These are phyloP conservation scores for Pseudoturritis turrita DNA, from an alignment of 345 rosid species.

Conservation along the genomic window DNA sequence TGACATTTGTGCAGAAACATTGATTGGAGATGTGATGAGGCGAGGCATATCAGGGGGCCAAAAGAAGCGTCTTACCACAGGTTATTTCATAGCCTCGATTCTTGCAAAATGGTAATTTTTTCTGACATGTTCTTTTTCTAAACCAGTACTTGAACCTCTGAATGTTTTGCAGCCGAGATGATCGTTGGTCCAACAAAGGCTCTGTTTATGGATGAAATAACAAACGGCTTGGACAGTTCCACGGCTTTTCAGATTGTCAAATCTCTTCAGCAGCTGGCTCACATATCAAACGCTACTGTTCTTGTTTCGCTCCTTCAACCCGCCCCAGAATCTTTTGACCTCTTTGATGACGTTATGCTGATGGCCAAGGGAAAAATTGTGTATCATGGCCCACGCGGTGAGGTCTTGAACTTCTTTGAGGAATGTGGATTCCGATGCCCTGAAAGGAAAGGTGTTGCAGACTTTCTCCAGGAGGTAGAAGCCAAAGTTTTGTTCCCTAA, in stretches of 20 bases:
- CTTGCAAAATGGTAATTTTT: background rate
- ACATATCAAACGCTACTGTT: constrained; percentile 55
- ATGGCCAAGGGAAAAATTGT: constrained; percentile 69
- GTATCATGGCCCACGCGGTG: constrained; percentile 70
- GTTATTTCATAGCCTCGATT: constrained; percentile 25
- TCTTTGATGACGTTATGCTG: constrained; percentile 72
- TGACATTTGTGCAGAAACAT: constrained; percentile 62
- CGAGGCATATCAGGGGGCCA: constrained; percentile 89
- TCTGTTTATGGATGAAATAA: constrained; percentile 66
- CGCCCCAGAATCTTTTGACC: constrained; percentile 70
- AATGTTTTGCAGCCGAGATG: constrained; percentile 53
- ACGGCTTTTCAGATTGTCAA: constrained; percentile 78
- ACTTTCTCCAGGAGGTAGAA: constrained; percentile 75
- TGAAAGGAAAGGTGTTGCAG: constrained; percentile 77
- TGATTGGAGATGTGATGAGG: constrained; percentile 68
- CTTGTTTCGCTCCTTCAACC: constrained; percentile 80
- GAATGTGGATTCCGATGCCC: constrained; percentile 70
- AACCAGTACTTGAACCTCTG: background rate
- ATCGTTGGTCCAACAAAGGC: constrained; percentile 61
- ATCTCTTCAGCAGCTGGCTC: constrained; percentile 56
- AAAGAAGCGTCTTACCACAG: constrained; percentile 79
- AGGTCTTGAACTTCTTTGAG: constrained; percentile 60
- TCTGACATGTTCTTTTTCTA: constrained; percentile 2
- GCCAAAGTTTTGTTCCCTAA: background rate
- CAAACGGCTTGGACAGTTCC: constrained; percentile 83